phyloP scores from a whole-genome alignment of 2,329 filamentous ascomycete species.

The Tolypocladium tundrense region DNA sequence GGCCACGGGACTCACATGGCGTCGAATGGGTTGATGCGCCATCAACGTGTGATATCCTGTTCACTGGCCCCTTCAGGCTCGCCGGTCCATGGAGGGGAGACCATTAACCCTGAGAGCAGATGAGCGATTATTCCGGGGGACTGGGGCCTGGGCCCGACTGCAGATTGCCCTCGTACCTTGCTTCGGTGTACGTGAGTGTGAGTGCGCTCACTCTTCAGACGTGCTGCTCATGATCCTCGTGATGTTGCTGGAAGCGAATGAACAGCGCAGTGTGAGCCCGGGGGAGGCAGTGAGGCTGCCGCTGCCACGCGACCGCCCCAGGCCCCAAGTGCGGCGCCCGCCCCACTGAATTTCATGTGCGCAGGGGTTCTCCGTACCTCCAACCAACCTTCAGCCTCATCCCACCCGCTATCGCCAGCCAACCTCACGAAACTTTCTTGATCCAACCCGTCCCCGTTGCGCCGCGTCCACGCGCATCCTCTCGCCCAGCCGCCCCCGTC shows the following conservation, averaged over 20 bases:
- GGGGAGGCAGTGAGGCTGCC: not conserved
- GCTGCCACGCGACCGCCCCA: not conserved
- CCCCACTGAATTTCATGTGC: slow-evolving; percentile 1
- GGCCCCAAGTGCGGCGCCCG: not conserved
- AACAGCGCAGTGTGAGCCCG: not conserved
- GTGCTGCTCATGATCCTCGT: not conserved
- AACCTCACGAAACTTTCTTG: not conserved
- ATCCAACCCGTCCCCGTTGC: not conserved
- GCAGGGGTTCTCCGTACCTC: not conserved
- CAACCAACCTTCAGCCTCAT: not conserved
- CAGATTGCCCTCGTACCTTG: not conserved
- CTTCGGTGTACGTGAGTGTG: not conserved
- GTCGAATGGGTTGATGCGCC: not conserved
- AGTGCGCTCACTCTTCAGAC: not conserved
- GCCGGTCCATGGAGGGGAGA: slow-evolving; percentile 6
- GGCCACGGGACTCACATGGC: not conserved
- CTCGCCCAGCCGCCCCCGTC: not conserved
- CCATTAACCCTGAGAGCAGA: slow-evolving; percentile 2
- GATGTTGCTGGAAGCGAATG: not conserved
- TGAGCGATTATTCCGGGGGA: not conserved
- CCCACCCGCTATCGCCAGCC: not conserved
- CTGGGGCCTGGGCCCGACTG: not conserved
- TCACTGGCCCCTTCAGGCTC: slow-evolving; percentile 6
- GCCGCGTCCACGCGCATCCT: not conserved
- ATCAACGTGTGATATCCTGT: not conserved